Percentiles rank a stretch among this genome's conserved stretches.
phyloP scores from a whole-genome alignment of 768 basidiomycete genomes.

The Leccinum longicurvipes region DNA sequence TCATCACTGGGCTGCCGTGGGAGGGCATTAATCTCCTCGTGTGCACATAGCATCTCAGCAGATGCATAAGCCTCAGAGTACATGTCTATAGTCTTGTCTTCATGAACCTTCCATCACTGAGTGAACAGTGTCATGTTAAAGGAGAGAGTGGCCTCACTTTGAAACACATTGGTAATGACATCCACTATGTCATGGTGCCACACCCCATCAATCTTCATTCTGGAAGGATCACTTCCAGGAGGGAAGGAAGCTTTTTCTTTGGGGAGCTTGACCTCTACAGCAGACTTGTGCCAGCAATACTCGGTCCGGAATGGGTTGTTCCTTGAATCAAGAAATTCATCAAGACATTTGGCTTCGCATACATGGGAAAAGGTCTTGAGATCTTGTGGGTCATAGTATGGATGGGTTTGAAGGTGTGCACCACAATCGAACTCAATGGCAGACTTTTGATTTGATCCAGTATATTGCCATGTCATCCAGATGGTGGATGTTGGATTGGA shows the following conservation, averaged over 20 bases:
- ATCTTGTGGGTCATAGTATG: neutral
- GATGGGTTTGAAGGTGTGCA: conserved; percentile 13
- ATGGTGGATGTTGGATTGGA: conserved; percentile 20
- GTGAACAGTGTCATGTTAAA: conserved; percentile 25
- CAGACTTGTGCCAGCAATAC: conserved; percentile 1
- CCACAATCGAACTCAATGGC: conserved; percentile 24
- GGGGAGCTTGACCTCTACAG: neutral
- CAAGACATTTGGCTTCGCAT: neutral
- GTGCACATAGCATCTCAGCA: neutral
- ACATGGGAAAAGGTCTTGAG: neutral
- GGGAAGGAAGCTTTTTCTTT: neutral
- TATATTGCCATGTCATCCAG: conserved; percentile 32
- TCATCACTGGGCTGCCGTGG: neutral
- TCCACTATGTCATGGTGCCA: neutral
- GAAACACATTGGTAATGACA: neutral
- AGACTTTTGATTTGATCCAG: conserved; percentile 27
- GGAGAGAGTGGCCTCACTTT: neutral
- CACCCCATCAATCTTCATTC: neutral
- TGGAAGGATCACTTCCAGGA: neutral
- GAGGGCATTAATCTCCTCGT: neutral
- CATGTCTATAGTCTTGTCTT: neutral
- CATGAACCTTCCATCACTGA: conserved; percentile 16
- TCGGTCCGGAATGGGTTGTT: neutral
- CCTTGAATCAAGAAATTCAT: neutral
- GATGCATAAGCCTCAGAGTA: conserved; percentile 4